phyloP scores from a whole-genome alignment of 1,284 basidiomycete species.

The Trametes pubescens region DNA sequence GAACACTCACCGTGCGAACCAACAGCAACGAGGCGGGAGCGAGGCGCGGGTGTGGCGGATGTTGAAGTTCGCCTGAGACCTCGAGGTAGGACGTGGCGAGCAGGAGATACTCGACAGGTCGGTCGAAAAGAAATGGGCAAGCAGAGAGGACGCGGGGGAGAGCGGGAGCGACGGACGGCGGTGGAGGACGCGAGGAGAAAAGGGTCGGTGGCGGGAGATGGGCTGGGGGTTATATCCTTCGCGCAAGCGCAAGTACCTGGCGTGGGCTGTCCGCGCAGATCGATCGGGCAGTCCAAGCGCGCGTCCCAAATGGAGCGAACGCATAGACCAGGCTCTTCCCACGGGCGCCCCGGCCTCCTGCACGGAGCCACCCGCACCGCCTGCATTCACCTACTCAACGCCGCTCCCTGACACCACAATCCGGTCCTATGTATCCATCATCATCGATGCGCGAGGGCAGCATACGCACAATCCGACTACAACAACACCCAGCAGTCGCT shows the following conservation, averaged over 20 bases:
- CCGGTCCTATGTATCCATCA: background rate
- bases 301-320: background rate
- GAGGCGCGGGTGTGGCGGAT: constrained; percentile 16
- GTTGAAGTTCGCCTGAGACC: constrained; percentile 9
- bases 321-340: background rate
- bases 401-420: background rate
- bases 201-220: background rate
- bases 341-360: background rate
- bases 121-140: no score
- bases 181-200: background rate
- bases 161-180: background rate
- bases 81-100: constrained; percentile 13
- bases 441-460: background rate
- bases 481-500: background rate
- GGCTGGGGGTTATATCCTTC: background rate
- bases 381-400: background rate
- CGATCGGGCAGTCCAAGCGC: no score
- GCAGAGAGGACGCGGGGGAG: background rate
- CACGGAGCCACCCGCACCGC: constrained; percentile 2
- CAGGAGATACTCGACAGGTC: background rate
- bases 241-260: constrained; percentile 1
- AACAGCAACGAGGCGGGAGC: constrained; percentile 9
- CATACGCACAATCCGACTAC: background rate
- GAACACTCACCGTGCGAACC: constrained; percentile 28
- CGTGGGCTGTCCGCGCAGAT: no score